Evolutionary conservation across 2,329 filamentous ascomycete species (phyloP).

Genomic region (Phialocephala sp.): DNA sequence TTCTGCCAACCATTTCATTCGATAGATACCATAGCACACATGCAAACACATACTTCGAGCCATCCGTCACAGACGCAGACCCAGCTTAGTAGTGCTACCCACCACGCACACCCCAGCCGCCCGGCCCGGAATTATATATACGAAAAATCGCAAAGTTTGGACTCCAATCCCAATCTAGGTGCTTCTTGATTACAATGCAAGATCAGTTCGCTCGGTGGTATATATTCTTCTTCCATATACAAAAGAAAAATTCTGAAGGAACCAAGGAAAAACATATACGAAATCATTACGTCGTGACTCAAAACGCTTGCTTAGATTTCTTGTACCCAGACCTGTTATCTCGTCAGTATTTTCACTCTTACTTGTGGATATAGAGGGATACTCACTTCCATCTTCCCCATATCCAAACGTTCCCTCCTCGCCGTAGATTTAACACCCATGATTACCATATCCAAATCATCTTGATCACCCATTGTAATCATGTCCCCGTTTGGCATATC

Average conservation of each 20-base stretch:
- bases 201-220: conserved; percentile 16
- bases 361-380: conserved; percentile 12
- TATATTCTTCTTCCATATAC: conserved; percentile 7
- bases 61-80: conserved; percentile 22
- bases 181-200: conserved; percentile 15
- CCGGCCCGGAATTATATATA: conserved; percentile 24
- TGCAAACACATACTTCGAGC: not conserved
- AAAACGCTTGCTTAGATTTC: conserved; percentile 34
- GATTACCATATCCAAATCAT: conserved; percentile 90
- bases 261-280: conserved; percentile 25
- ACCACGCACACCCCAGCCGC: conserved; percentile 15
- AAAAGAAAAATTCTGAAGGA: conserved; percentile 11
- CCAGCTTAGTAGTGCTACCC: conserved; percentile 11
- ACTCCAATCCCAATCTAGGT: conserved; percentile 33
- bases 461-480: conserved; percentile 96
- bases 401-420: conserved; percentile 75
- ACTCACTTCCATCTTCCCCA: conserved; percentile 94
- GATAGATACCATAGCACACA: not conserved
- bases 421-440: conserved; percentile 70
- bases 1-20: not conserved
- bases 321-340: conserved; percentile 39
- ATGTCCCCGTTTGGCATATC: conserved; percentile 79
- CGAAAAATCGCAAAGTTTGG: conserved; percentile 15
- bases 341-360: conserved; percentile 26
- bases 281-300: conserved; percentile 22